These are phyloP conservation scores for Asterophora parasitica DNA, from an alignment of 768 basidiomycete genomes.

Conservation along the genomic window DNA sequence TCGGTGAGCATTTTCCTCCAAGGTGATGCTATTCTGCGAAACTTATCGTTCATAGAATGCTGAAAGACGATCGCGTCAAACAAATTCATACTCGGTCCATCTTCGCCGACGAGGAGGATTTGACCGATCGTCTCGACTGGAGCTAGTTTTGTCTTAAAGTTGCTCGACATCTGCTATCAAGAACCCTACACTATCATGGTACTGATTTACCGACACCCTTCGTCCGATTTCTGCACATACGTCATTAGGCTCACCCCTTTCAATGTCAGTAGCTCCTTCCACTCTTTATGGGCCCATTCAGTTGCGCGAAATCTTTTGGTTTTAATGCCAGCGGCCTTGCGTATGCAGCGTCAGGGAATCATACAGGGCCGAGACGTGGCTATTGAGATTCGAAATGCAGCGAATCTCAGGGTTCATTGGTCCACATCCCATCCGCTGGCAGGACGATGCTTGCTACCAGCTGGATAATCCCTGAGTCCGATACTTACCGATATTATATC, in stretches of 20 bases:
- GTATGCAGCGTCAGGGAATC: conserved; percentile 30
- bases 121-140: conserved; percentile 17
- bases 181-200: background rate
- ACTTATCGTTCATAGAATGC: conserved; percentile 50
- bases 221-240: conserved; percentile 22
- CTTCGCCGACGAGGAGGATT: conserved; percentile 17
- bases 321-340: conserved; percentile 29
- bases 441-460: conserved; percentile 31
- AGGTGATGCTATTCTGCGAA: background rate
- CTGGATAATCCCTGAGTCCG: conserved; percentile 13
- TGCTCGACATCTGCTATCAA: conserved; percentile 6
- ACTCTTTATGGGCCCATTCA: conserved; percentile 21
- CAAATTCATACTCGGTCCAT: conserved; percentile 40
- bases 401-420: conserved; percentile 28
- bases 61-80: conserved; percentile 82
- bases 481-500: too few relatives aligned
- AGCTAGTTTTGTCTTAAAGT: background rate
- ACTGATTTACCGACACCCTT: background rate
- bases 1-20: conserved; percentile 46
- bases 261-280: conserved; percentile 24
- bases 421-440: conserved; percentile 29
- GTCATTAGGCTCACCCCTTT: conserved; percentile 31
- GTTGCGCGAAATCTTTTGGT: conserved; percentile 29
- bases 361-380: conserved; percentile 26
- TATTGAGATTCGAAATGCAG: conserved; percentile 24